Evolutionary conservation across 2,329 filamentous ascomycete genomes (phyloP).

Genomic region (Aspergillus pseudotamarii): DNA sequence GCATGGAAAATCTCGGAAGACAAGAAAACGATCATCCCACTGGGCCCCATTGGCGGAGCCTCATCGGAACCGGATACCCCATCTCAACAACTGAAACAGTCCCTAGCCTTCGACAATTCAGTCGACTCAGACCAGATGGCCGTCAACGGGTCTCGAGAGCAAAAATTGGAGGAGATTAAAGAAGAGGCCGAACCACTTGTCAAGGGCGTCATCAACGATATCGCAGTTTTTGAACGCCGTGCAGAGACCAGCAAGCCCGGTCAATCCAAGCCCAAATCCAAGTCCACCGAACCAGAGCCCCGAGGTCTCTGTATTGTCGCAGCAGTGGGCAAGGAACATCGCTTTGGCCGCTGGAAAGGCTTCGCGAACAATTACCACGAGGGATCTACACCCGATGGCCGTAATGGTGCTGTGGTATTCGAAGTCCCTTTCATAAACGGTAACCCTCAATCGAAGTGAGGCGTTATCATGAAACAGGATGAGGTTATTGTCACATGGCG

Average conservation of each 20-base stretch:
- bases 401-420: constrained; percentile 86
- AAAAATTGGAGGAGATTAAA: constrained; percentile 20
- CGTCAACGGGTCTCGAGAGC: constrained; percentile 21
- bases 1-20: constrained; percentile 85
- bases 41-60: constrained; percentile 65
- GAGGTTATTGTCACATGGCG: constrained; percentile 9
- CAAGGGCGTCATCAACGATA: constrained; percentile 82
- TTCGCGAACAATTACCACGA: constrained; percentile 42
- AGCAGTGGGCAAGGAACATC: constrained; percentile 84
- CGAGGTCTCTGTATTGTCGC: constrained; percentile 77
- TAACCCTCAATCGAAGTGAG: constrained; percentile 10
- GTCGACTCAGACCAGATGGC: constrained; percentile 32
- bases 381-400: constrained; percentile 51
- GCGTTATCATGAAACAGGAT: constrained; percentile 3
- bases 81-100: constrained; percentile 37
- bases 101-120: constrained; percentile 32
- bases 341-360: constrained; percentile 78
- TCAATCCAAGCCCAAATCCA: constrained; percentile 24
- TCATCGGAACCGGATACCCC: constrained; percentile 28
- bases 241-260: constrained; percentile 31
- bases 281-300: constrained; percentile 44
- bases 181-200: constrained; percentile 47
- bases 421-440: constrained; percentile 64
- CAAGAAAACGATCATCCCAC: constrained; percentile 72
- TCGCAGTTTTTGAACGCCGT: constrained; percentile 83